Base-by-base conservation (phyloP, 176 grass and related monocot genomes). In the Urochloa ruziziensis region DNA sequence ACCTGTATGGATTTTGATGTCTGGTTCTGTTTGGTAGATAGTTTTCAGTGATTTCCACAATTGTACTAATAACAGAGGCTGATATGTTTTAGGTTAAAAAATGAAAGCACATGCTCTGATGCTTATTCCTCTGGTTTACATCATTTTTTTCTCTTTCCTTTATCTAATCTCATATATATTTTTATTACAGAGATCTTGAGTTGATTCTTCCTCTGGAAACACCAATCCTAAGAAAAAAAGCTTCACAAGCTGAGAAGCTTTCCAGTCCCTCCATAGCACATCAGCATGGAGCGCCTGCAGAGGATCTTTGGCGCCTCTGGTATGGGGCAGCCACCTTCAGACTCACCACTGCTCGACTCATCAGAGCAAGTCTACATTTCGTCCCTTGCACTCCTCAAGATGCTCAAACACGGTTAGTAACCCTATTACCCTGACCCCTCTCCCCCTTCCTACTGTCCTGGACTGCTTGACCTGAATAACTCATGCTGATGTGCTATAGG, bases 351-450 rank as follows among this genome's bases (percentile, higher is more conserved):
- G 24, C 96, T 99, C 77, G 96, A 99, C 74, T 94, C 96, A 36
- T 92, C 96, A 51, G 96, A 99, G 91, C 96, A 99, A 84, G 97
- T 99, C 83, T 96, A 96, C 90, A 99, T 99, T 85, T 99, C 97
- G 78, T 99, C 97, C 23, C 93, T 96, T 83, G 97, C 91, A 13
- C 97, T 99, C 60, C 93, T 99, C 70, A 99, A 99, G 89, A 99
- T 99, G 96, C 96, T 99, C 83, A 99, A 99, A 83, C 96, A 99
- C 87, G 96, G 96, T 98, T 74, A 62, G 76, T 42, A 35, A 27
- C 23, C 3, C 30, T 19, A 12, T 2, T n/a, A n/a, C n/a, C n/a
- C n/a, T n/a, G n/a, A n/a, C 35, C 39, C 27, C 27, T 33, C 32
- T 49, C 52, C 51, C 24, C 9, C 16, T 15, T 29, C 21, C 23